Base-by-base conservation (phyloP, 1,284 basidiomycete species). In the Malassezia obtusa region DNA sequence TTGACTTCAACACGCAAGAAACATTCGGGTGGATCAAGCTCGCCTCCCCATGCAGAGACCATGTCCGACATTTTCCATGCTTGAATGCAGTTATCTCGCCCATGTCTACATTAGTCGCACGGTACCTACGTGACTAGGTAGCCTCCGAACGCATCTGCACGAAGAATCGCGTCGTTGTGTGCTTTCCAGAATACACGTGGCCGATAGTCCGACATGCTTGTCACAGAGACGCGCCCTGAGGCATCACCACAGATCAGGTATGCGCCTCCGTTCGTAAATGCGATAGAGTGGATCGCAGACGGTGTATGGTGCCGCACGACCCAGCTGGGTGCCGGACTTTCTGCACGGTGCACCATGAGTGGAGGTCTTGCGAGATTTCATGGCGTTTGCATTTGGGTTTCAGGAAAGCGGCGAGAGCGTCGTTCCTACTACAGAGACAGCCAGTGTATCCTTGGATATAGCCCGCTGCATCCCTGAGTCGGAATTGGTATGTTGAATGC, bases 361-460 rank as follows among this genome's bases (percentile, higher is more conserved):
- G 46, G 46, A 48, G 46, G 33, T 30, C 15, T 12, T 10, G 45
- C 6, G 11, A 26, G 19, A 17, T 40, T 40, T 40, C 57, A 60
- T 60, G 58, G 57, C 58, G 25, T 60, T 60, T 37, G 25, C 49
- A 12, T 60, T 60, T 40, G 40, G 47, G 22, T 60, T 60, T 30
- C 43, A 43, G 24, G 50, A 43, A 17, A 58, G 49, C n/a, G 55
- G 47, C 4, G 58, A 41, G 10, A 24, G 15, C 9, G 48, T 14
- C 11, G 38, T 40, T 3, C 21, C 21, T 14, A 26, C 14, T 21
- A 43, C n/a, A 26, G 28, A n/a, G 45, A n/a, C 31, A 15, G 36
- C 17, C n/a, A 10, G 12, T 24, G 15, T 8, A 3, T 17, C 32
- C 2, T n/a, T 19, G 14, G 4, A 25, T 14, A 19, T 11, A 10